Percentiles rank a stretch among this genome's conserved stretches.
Evolutionary conservation across 2,329 filamentous ascomycete species (phyloP).

Genomic region (Pyrenophora seminiperda): DNA sequence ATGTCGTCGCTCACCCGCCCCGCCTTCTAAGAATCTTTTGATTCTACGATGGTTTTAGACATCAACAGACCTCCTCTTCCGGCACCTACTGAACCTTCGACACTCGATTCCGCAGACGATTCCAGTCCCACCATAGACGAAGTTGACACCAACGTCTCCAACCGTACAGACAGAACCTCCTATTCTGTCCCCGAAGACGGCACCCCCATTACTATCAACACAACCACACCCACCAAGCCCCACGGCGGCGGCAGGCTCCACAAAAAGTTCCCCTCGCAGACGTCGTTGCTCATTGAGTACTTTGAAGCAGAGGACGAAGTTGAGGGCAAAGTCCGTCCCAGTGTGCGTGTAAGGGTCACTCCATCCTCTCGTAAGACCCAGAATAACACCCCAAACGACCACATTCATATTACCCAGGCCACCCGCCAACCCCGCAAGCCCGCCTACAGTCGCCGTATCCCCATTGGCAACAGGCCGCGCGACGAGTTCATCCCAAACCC

Average conservation of each 20-base stretch:
- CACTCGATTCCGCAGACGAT: conserved; percentile 63
- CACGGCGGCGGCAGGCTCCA: conserved; percentile 58
- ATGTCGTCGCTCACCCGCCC: conserved; percentile 37
- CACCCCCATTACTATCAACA: conserved; percentile 89
- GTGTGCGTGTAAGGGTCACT: conserved; percentile 79
- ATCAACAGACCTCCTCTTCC: conserved; percentile 67
- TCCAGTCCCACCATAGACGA: conserved; percentile 53
- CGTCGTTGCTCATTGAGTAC: conserved; percentile 91
- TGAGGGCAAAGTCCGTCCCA: conserved; percentile 72
- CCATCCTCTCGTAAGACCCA: conserved; percentile 63
- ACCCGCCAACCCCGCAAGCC: conserved; percentile 70
- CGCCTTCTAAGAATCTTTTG: conserved; percentile 38
- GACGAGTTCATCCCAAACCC: conserved; percentile 35
- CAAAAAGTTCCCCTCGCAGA: conserved; percentile 72
- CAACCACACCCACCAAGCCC: conserved; percentile 67
- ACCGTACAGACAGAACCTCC: conserved; percentile 70
- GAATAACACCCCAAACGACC: conserved; percentile 66
- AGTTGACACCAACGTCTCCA: conserved; percentile 70
- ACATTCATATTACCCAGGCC: conserved; percentile 84
- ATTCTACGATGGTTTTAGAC: conserved; percentile 53
- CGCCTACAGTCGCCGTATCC: conserved; percentile 70
- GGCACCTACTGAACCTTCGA: conserved; percentile 76
- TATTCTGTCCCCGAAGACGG: conserved; percentile 86
- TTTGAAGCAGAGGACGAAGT: conserved; percentile 79
- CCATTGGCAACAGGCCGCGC: conserved; percentile 58